Evolutionary conservation across 768 basidiomycete genomes (phyloP), one percentile per base, ranked within the genome.

Genomic region (Asterophora parasitica): DNA sequence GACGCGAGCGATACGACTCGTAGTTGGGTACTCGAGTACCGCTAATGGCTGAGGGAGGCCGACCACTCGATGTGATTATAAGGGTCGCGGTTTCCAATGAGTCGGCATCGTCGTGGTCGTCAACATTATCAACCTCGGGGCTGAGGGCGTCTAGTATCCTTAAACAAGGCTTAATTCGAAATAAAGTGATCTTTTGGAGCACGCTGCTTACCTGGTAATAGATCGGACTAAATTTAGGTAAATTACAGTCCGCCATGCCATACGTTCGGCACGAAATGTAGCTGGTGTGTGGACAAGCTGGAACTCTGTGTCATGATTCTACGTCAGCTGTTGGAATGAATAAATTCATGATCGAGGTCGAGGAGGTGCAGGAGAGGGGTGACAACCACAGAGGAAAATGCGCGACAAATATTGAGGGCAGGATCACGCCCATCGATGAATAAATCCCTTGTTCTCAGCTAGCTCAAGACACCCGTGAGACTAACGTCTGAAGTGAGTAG

Each of bases 181-280:
- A 53, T 45, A 42, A 58, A 50, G 26, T 27, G 17, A 48, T 44
- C 26, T 36, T n/a, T 44, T 26, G 44, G 33, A 41, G 48, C 52
- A 47, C 44, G 37, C 48, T 36, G 65, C 73, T 53, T 61, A 82
- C 84, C 84, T 79, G 58, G 83, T 81, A 57, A 92, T 69, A 51
- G 89, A 92, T 62, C 83, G 82, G 50, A 91, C 85, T 53, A 92
- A 74, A 66, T 92, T 92, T 51, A 92, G 77, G 68, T 92, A 92
- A 58, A 92, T 86, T 56, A 92, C 88, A 42, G 86, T 78, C 43
- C 89, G 81, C 89, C 89, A 92, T 20, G 88, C 86, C 46, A 87
- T 81, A 52, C 89, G 76, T 61, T 92, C 88, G 13, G 83, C 80
- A 54, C 79, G 79, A 64, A 92, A 91, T 31, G 84, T 78, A 30